Percentiles rank a stretch among this genome's conserved stretches.
Evolutionary conservation across 2,329 filamentous ascomycete species (phyloP).

Genomic region (Zymoseptoria brevis): DNA sequence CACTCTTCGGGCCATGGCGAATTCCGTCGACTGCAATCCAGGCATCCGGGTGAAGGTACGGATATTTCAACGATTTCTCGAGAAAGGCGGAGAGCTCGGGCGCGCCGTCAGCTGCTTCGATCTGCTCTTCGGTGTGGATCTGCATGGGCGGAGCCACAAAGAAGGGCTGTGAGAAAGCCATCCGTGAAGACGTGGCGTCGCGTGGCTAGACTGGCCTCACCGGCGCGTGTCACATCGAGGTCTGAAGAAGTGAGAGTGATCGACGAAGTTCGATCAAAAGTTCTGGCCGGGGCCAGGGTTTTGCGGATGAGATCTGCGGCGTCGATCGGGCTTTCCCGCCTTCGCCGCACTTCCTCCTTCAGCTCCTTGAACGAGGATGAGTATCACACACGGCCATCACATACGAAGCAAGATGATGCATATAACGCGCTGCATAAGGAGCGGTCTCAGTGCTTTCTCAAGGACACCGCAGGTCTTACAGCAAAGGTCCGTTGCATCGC

Average conservation of each 20-base stretch:
- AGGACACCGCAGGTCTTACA: neutral
- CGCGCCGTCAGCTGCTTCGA: constrained; percentile 2
- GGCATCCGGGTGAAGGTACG: constrained; percentile 44
- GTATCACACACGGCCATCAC: neutral
- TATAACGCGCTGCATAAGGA: neutral
- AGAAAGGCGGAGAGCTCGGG: constrained; percentile 34
- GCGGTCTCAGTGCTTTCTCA: neutral
- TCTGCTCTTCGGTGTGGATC: neutral
- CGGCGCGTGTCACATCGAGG: neutral
- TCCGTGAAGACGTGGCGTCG: neutral
- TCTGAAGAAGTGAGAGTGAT: neutral
- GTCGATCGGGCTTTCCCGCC: neutral
- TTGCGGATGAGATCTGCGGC: neutral
- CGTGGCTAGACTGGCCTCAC: neutral
- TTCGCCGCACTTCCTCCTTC: neutral
- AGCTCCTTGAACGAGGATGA: neutral
- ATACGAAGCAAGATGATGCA: neutral
- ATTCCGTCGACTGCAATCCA: constrained; percentile 37
- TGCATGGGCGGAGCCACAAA: neutral
- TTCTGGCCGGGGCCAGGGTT: neutral
- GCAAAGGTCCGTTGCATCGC: neutral
- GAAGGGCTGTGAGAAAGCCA: neutral
- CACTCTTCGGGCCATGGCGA: constrained; percentile 35
- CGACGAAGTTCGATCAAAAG: neutral
- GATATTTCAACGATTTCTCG: constrained; percentile 30